Percentiles rank a stretch among this genome's conserved stretches.
phyloP scores from a whole-genome alignment of 75 land plant genomes.

The Selaginella tamariscina region DNA sequence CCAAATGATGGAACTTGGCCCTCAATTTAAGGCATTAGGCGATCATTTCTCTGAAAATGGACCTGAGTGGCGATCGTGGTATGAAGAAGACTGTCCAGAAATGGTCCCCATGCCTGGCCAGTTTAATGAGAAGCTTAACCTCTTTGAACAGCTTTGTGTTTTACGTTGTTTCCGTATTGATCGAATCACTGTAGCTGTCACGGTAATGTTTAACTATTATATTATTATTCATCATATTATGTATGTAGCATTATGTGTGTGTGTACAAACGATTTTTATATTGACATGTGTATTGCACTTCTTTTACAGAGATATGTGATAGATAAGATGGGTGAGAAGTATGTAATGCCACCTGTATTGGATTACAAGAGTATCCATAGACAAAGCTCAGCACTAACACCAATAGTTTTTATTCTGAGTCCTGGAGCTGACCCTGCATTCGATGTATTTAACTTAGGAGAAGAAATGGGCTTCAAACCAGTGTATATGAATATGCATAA shows the following conservation, averaged over 20 bases:
- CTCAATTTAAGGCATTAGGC: constrained; percentile 6
- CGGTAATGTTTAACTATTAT: constrained; percentile 17
- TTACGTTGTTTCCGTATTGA: constrained; percentile 29
- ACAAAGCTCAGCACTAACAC: constrained; percentile 27
- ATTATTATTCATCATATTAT: neutral
- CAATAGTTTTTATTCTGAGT: constrained; percentile 31
- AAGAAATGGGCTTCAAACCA: constrained; percentile 29
- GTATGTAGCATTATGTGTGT: neutral
- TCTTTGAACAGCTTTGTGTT: constrained; percentile 21
- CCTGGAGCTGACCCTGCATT: constrained; percentile 36
- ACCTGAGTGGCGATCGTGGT: constrained; percentile 25
- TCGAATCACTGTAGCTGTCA: constrained; percentile 29
- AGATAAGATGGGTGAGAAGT: constrained; percentile 30
- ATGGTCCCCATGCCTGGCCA: constrained; percentile 21
- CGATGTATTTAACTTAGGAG: constrained; percentile 31
- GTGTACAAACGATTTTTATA: too few relatives aligned
- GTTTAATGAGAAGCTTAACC: constrained; percentile 16
- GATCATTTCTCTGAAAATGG: constrained; percentile 20
- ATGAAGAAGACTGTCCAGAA: constrained; percentile 25
- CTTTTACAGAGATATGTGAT: constrained; percentile 22
- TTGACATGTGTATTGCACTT: neutral
- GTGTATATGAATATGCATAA: too few relatives aligned
- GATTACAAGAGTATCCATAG: constrained; percentile 24
- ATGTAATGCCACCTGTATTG: constrained; percentile 24
- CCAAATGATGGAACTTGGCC: constrained; percentile 19